phyloP scores from a whole-genome alignment of 441 rosid genomes.

The Iberis amara region DNA sequence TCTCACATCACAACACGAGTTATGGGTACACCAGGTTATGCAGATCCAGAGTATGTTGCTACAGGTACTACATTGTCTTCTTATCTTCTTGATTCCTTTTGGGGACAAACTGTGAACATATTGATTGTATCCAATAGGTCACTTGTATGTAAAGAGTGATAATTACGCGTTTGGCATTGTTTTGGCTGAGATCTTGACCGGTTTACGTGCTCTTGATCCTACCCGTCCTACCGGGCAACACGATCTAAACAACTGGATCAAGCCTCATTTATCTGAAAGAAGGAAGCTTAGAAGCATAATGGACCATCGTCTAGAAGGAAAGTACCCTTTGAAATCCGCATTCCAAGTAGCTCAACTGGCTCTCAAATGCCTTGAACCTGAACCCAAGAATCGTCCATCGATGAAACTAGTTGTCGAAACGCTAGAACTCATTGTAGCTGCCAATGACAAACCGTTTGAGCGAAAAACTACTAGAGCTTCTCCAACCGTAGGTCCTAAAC shows the following conservation, averaged over 20 bases:
- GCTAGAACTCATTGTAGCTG: conserved; percentile 48
- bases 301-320: conserved; percentile 66
- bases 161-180: conserved; percentile 83
- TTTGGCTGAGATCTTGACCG: conserved; percentile 68
- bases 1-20: conserved; percentile 81
- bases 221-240: conserved; percentile 52
- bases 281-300: conserved; percentile 55
- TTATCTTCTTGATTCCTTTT: not conserved
- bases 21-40: conserved; percentile 83
- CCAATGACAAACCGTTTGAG: conserved; percentile 40
- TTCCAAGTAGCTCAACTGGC: conserved; percentile 60
- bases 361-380: conserved; percentile 48
- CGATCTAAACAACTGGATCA: conserved; percentile 61
- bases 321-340: conserved; percentile 55
- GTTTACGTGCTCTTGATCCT: conserved; percentile 57
- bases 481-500: conserved; percentile 24
- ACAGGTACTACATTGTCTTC: conserved; percentile 46
- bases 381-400: conserved; percentile 64
- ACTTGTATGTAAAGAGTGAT: conserved; percentile 79
- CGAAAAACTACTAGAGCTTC: conserved; percentile 37
- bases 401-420: conserved; percentile 68
- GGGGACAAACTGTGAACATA: conserved; percentile 8
- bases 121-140: conserved; percentile 44
- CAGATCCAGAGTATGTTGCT: conserved; percentile 87
- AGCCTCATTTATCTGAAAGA: conserved; percentile 48